Percentiles rank a stretch among this genome's conserved stretches.
phyloP scores from a whole-genome alignment of 1,284 basidiomycete genomes.

The Leccinum insolens region DNA sequence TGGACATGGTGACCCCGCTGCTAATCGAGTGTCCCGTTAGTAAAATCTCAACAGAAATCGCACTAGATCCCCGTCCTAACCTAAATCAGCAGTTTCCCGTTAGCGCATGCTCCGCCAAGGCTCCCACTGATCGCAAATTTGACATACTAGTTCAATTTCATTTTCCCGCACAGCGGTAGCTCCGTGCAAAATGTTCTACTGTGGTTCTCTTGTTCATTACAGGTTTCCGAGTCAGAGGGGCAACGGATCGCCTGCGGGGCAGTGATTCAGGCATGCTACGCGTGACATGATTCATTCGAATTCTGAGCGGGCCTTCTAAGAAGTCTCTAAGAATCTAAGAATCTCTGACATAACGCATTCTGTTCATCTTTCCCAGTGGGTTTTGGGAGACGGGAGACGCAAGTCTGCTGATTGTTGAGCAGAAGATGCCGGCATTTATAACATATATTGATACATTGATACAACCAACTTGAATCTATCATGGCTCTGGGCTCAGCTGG shows the following conservation, averaged over 20 bases:
- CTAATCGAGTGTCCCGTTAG: slow-evolving; percentile 1
- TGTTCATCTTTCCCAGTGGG: neutral
- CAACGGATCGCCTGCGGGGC: slow-evolving; percentile 19
- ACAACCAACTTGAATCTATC: neutral
- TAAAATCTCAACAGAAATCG: neutral
- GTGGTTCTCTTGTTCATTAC: slow-evolving; percentile 1
- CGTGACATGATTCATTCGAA: neutral
- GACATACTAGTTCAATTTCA: neutral
- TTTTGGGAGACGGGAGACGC: slow-evolving; percentile 2
- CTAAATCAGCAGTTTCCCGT: neutral
- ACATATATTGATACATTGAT: neutral
- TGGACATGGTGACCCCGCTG: neutral
- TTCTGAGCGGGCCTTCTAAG: neutral
- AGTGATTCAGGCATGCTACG: neutral
- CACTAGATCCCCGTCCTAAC: neutral
- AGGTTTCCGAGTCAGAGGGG: slow-evolving; percentile 7
- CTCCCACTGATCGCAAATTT: neutral
- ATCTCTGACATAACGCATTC: neutral
- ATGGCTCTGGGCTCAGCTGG: neutral
- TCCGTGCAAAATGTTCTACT: neutral
- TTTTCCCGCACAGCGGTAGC: neutral
- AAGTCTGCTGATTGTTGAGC: neutral
- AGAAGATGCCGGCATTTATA: neutral
- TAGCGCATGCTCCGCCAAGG: neutral
- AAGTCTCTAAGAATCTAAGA: no score